Conservation (phyloP, 2,329 filamentous ascomycete species). For the Fusarium tuaranense region DNA sequence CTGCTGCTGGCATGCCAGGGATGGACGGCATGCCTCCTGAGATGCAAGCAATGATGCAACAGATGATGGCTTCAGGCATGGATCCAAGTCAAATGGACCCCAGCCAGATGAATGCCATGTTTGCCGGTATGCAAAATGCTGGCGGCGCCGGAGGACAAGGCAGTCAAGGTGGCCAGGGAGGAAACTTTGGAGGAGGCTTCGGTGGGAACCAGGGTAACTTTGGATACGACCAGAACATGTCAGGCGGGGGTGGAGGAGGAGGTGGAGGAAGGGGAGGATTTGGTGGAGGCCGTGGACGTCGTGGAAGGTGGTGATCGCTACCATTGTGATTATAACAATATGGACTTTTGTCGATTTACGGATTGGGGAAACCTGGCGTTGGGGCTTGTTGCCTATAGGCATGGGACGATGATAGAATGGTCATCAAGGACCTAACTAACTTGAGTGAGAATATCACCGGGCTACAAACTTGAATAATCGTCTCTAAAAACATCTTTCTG, state of each 20-base stretch:
- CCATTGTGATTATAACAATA: background rate
- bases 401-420: constrained; percentile 38
- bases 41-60: constrained; percentile 77
- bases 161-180: constrained; percentile 62
- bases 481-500: constrained; percentile 6
- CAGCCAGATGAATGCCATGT: constrained; percentile 69
- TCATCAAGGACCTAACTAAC: constrained; percentile 18
- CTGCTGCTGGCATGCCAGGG: constrained; percentile 59
- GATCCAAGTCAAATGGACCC: constrained; percentile 76
- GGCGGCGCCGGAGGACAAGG: constrained; percentile 54
- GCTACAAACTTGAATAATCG: constrained; percentile 14
- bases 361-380: constrained; percentile 44
- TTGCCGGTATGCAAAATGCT: constrained; percentile 65
- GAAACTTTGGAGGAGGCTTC: constrained; percentile 66
- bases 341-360: constrained; percentile 38
- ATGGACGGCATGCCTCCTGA: constrained; percentile 75
- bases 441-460: constrained; percentile 10
- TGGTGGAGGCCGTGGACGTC: constrained; percentile 43
- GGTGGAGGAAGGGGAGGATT: constrained; percentile 51
- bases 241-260: constrained; percentile 50
- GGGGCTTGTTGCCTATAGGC: constrained; percentile 37
- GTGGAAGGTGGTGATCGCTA: constrained; percentile 39
- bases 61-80: constrained; percentile 75
- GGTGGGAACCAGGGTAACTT: constrained; percentile 66
- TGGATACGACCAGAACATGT: constrained; percentile 62